phyloP scores from a whole-genome alignment of 768 basidiomycete species.

The Termitomyces heimii region DNA sequence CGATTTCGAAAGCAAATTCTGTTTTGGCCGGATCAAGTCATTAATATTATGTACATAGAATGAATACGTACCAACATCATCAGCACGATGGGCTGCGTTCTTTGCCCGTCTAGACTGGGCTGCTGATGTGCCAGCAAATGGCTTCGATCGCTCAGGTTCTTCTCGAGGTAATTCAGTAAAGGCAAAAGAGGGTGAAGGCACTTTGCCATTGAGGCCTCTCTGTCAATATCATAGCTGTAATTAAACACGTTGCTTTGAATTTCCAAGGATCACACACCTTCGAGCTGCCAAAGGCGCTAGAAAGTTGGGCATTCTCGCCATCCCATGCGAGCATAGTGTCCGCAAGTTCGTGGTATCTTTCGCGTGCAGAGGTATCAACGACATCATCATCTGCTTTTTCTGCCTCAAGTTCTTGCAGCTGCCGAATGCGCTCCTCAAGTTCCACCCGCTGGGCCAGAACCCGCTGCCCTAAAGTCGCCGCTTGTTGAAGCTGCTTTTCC shows the following conservation, averaged over 20 bases:
- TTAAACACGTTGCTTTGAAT: neutral
- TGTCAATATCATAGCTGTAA: slow-evolving; percentile 12
- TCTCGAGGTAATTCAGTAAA: slow-evolving; percentile 52
- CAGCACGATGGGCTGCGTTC: slow-evolving; percentile 85
- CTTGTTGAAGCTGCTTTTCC: slow-evolving; percentile 88
- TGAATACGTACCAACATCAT: slow-evolving; percentile 71
- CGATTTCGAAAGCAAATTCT: slow-evolving; percentile 99
- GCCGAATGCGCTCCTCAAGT: slow-evolving; percentile 81
- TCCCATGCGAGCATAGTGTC: slow-evolving; percentile 77
- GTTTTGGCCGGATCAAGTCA: slow-evolving; percentile 16
- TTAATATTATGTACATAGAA: slow-evolving; percentile 9
- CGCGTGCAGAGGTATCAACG: slow-evolving; percentile 61
- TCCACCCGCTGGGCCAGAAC: slow-evolving; percentile 92
- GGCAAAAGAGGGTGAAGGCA: slow-evolving; percentile 38
- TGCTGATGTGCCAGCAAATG: slow-evolving; percentile 61
- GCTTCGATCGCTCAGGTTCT: slow-evolving; percentile 56
- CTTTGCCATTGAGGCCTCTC: slow-evolving; percentile 39
- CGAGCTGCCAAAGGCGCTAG: slow-evolving; percentile 53
- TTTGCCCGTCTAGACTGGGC: slow-evolving; percentile 86
- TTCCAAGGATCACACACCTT: slow-evolving; percentile 36
- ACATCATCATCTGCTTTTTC: slow-evolving; percentile 61
- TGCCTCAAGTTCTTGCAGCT: slow-evolving; percentile 66
- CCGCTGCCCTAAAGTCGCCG: slow-evolving; percentile 89
- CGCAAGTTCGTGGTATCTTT: slow-evolving; percentile 71
- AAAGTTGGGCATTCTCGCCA: slow-evolving; percentile 69